phyloP scores from a whole-genome alignment of 208 protist species.

The Wallacemonas sp. region DNA sequence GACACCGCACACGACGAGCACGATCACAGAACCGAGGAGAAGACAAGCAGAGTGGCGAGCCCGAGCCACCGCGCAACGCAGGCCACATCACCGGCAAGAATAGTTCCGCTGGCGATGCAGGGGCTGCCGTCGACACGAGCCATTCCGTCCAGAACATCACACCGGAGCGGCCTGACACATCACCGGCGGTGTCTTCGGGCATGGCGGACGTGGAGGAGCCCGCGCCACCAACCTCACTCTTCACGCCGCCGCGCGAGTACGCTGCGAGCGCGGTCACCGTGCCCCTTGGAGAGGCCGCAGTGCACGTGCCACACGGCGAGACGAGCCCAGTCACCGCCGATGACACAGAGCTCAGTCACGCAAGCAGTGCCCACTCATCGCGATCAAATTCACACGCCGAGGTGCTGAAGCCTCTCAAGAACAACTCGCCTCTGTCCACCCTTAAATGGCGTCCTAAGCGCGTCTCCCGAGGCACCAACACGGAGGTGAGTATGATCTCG shows the following conservation, averaged over 20 bases:
- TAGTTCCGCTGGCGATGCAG: too few relatives aligned
- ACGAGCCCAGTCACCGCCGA: too few relatives aligned
- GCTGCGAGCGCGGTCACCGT: not conserved
- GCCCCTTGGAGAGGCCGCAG: not conserved
- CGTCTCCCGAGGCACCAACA: slow-evolving; percentile 42
- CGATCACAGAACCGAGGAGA: not conserved
- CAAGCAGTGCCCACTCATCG: not conserved
- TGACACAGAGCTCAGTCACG: too few relatives aligned
- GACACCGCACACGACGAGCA: not conserved
- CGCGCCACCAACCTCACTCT: not conserved
- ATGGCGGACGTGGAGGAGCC: not conserved
- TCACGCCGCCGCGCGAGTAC: slow-evolving; percentile 2
- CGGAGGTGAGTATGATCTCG: slow-evolving; percentile 22
- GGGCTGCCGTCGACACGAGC: slow-evolving; percentile 2
- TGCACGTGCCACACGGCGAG: too few relatives aligned
- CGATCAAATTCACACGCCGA: not conserved
- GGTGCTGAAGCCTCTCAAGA: slow-evolving; percentile 13
- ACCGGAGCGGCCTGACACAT: not conserved
- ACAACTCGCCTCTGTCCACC: slow-evolving; percentile 2
- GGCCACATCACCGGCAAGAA: not conserved
- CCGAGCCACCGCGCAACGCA: not conserved
- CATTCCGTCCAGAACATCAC: slow-evolving; percentile 9
- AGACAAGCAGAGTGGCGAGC: not conserved
- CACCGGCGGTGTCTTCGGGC: too few relatives aligned
- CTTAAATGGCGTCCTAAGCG: slow-evolving; percentile 40